Evolutionary conservation across 768 basidiomycete genomes (phyloP), one percentile per base, ranked within the genome.

Genomic region (Panellus pusillus): DNA sequence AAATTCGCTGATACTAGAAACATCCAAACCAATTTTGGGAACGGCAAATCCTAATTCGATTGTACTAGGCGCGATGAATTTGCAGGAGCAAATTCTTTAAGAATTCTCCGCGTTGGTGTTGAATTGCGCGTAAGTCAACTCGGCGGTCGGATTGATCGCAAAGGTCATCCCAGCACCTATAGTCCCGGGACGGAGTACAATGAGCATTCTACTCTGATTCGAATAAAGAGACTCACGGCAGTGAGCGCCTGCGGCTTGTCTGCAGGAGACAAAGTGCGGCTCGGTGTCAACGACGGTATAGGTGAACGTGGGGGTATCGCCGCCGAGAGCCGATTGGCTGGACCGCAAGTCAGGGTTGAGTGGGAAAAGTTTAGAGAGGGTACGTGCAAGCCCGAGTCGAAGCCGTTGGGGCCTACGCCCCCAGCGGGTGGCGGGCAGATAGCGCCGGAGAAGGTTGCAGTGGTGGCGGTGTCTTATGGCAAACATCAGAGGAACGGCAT

Each of bases 361-460:
- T n/a, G n/a, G n/a, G n/a, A n/a, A n/a, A n/a, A n/a, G n/a, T n/a
- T n/a, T n/a, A n/a, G n/a, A n/a, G 11, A 29, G 3, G 20, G 24
- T 18, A 31, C 58, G 43, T 36, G 60, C 61, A 60, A 64, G 39
- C 61, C 63, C 19, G 61, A 60, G 50, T 64, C 61, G 15, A 62
- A 64, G 15, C 20, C 45, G 35, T 54, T 52, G 28, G 52, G 61
- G 18, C 59, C 59, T 12, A 52, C 47, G 1, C 58, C 63, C 15
- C 63, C 63, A 8, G 24, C 42, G 24, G 63, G 63, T 5, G 63
- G 63, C 6, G 63, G 63, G 53, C 63, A 64, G n/a, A 61, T 52
- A 4, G 50, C 53, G 3, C 52, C 55, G 27, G 51, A 44, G 50
- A 60, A 63, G 37, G 39, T 44, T n/a, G 61, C 54, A 6, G 58